phyloP scores from a whole-genome alignment of 129 eudicot genomes.

The Arctium lappa region DNA sequence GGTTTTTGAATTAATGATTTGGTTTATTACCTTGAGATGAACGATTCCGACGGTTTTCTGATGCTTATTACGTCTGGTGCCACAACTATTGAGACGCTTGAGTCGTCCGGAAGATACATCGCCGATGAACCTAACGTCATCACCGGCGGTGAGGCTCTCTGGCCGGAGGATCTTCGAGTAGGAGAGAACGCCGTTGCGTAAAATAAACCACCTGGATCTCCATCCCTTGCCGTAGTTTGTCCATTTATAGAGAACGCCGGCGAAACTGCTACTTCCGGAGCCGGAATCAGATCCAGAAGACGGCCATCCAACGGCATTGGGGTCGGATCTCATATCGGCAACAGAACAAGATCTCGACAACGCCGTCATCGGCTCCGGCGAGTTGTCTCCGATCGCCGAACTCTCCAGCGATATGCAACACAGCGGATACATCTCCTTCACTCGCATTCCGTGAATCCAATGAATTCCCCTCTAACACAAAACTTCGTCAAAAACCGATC shows the following conservation, averaged over 20 bases:
- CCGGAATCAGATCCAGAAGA: slow-evolving; percentile 57
- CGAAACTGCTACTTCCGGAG: slow-evolving; percentile 44
- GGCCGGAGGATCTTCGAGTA: slow-evolving; percentile 64
- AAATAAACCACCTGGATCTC: slow-evolving; percentile 90
- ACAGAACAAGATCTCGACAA: slow-evolving; percentile 51
- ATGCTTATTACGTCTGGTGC: slow-evolving; percentile 27
- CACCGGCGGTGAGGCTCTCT: slow-evolving; percentile 37
- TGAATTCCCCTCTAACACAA: background rate
- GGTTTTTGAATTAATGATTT: background rate
- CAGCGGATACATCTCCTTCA: slow-evolving; percentile 79
- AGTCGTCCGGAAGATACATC: slow-evolving; percentile 34
- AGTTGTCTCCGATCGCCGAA: slow-evolving; percentile 56
- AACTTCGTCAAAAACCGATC: slow-evolving; percentile 8
- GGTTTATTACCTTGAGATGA: slow-evolving; percentile 60
- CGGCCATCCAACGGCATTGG: slow-evolving; percentile 46
- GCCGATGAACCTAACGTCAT: slow-evolving; percentile 71
- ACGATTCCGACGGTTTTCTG: slow-evolving; percentile 54
- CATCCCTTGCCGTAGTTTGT: slow-evolving; percentile 91
- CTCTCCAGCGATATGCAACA: slow-evolving; percentile 64
- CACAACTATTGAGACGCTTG: slow-evolving; percentile 36
- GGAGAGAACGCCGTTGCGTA: slow-evolving; percentile 68
- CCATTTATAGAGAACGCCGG: slow-evolving; percentile 81
- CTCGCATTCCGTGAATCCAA: slow-evolving; percentile 51
- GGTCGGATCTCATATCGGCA: slow-evolving; percentile 59
- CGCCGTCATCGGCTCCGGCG: slow-evolving; percentile 62